phyloP scores from a whole-genome alignment of 2,329 filamentous ascomycete genomes.

The Neonectria faginata region DNA sequence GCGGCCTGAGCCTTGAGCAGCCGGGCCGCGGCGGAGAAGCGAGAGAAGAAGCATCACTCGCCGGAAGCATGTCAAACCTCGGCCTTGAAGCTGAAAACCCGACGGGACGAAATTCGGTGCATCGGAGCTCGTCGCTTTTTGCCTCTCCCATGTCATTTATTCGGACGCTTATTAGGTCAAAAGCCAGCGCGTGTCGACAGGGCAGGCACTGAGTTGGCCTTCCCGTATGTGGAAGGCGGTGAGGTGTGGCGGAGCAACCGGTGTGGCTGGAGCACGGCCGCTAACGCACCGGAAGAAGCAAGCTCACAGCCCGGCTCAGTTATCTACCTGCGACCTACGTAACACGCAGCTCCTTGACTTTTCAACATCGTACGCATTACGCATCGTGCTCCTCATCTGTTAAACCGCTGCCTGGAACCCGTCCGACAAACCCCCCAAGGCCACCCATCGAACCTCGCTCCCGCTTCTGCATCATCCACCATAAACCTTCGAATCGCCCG shows the following conservation, averaged over 20 bases:
- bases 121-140: slow-evolving; percentile 32
- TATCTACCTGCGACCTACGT: slow-evolving; percentile 38
- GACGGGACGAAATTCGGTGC: slow-evolving; percentile 18
- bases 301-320: slow-evolving; percentile 18
- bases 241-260: slow-evolving; percentile 12
- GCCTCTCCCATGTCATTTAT: slow-evolving; percentile 33
- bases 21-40: slow-evolving; percentile 39
- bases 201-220: not conserved
- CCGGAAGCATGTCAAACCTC: slow-evolving; percentile 35
- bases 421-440: slow-evolving; percentile 26
- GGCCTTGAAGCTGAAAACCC: slow-evolving; percentile 21
- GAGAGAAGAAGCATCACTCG: slow-evolving; percentile 43
- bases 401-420: slow-evolving; percentile 43
- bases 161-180: slow-evolving; percentile 2
- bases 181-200: slow-evolving; percentile 15
- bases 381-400: slow-evolving; percentile 35
- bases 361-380: slow-evolving; percentile 40
- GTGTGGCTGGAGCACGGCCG: slow-evolving; percentile 28
- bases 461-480: slow-evolving; percentile 27
- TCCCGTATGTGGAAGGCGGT: slow-evolving; percentile 28
- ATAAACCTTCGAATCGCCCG: slow-evolving; percentile 12
- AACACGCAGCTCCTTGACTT: slow-evolving; percentile 39
- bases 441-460: slow-evolving; percentile 2
- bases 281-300: slow-evolving; percentile 17
- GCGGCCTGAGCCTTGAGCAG: slow-evolving; percentile 35